Evolutionary conservation across 257 asterid species (phyloP).

Genomic region (Handroanthus guayacan): DNA sequence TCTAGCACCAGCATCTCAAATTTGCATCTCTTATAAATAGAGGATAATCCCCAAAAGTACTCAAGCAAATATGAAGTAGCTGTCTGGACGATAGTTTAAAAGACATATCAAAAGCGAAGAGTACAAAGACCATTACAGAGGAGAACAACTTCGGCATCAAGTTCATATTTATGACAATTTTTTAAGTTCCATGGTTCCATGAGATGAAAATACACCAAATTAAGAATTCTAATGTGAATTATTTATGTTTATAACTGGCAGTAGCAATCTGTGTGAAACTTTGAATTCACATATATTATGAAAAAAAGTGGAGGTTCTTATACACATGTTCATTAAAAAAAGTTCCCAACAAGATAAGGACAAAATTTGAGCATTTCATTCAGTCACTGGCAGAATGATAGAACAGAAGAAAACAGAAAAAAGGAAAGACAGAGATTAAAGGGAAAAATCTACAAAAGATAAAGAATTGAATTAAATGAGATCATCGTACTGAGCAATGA

Average conservation of each 20-base stretch:
- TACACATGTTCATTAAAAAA: not conserved
- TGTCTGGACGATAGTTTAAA: not conserved
- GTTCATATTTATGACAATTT: not conserved
- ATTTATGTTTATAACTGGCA: not conserved
- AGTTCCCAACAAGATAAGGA: not conserved
- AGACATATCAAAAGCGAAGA: not conserved
- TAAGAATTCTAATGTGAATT: not conserved
- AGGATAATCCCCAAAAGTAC: not conserved
- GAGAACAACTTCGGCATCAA: slow-evolving; percentile 3
- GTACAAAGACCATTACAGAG: not conserved
- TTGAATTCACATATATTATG: not conserved
- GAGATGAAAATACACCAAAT: not conserved
- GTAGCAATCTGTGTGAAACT: not conserved
- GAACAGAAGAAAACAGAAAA: slow-evolving; percentile 1
- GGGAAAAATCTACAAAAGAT: slow-evolving; percentile 16
- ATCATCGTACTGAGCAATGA: not conserved
- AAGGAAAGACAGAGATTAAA: not conserved
- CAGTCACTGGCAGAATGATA: slow-evolving; percentile 2
- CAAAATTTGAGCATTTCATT: not conserved
- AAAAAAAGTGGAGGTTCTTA: not conserved
- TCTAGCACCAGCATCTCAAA: not conserved
- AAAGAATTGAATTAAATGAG: slow-evolving; percentile 22
- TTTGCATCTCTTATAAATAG: not conserved
- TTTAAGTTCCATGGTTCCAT: not conserved
- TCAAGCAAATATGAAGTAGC: not conserved